phyloP scores from a whole-genome alignment of 2,329 filamentous ascomycete species.

The Alternaria metachromatica region DNA sequence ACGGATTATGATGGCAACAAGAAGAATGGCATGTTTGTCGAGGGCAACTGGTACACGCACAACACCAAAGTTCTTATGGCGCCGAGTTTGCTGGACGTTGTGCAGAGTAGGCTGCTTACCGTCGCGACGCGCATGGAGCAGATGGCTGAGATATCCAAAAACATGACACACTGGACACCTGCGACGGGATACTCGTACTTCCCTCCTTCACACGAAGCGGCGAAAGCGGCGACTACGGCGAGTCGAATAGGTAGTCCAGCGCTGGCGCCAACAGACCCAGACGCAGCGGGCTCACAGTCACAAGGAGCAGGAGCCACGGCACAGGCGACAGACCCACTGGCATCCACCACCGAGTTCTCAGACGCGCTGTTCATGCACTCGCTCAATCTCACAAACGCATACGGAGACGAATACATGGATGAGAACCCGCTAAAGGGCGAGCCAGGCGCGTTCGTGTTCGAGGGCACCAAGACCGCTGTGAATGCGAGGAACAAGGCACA shows the following conservation, averaged over 20 bases:
- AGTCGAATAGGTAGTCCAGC: slow-evolving; percentile 42
- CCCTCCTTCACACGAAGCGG: slow-evolving; percentile 55
- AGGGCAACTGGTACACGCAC: slow-evolving; percentile 67
- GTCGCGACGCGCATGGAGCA: slow-evolving; percentile 63
- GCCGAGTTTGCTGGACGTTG: slow-evolving; percentile 64
- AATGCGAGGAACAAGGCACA: slow-evolving; percentile 50
- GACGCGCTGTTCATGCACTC: slow-evolving; percentile 53
- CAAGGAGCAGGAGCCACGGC: slow-evolving; percentile 25
- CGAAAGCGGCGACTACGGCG: slow-evolving; percentile 33
- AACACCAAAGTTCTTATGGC: slow-evolving; percentile 68
- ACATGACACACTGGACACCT: slow-evolving; percentile 64
- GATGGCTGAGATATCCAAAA: slow-evolving; percentile 60
- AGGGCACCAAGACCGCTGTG: slow-evolving; percentile 52
- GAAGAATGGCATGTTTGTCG: slow-evolving; percentile 57
- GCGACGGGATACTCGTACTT: slow-evolving; percentile 67
- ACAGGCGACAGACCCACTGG: slow-evolving; percentile 15
- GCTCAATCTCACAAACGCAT: slow-evolving; percentile 59
- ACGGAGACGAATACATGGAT: slow-evolving; percentile 68
- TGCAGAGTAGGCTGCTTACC: slow-evolving; percentile 62
- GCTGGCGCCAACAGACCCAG: slow-evolving; percentile 33
- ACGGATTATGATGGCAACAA: slow-evolving; percentile 44
- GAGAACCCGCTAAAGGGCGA: slow-evolving; percentile 69
- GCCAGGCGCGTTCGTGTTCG: slow-evolving; percentile 67
- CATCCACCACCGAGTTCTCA: slow-evolving; percentile 34
- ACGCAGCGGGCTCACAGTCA: slow-evolving; percentile 28